phyloP scores from a whole-genome alignment of 2,329 filamentous ascomycete species.

The Botryotinia convoluta region DNA sequence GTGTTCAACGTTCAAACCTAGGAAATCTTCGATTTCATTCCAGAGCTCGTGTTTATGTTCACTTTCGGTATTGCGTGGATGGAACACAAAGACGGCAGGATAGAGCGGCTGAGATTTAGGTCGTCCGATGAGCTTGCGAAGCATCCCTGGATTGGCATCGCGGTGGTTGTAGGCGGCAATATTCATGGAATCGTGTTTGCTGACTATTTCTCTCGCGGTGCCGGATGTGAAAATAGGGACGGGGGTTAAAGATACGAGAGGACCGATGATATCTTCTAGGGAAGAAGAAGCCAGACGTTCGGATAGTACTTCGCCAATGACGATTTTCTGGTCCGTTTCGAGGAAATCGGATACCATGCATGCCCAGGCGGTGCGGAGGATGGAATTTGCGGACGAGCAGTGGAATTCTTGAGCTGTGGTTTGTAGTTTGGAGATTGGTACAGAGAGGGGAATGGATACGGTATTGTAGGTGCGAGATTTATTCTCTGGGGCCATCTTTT shows the following conservation, averaged over 20 bases:
- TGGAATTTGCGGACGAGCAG: constrained; percentile 10
- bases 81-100: constrained; percentile 9
- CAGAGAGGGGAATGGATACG: neutral
- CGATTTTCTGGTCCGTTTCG: constrained; percentile 5
- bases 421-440: neutral
- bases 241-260: neutral
- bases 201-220: constrained; percentile 1
- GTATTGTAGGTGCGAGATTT: constrained; percentile 5
- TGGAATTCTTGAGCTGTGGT: constrained; percentile 3
- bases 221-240: constrained; percentile 1
- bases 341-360: constrained; percentile 7
- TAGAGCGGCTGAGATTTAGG: constrained; percentile 3
- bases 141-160: constrained; percentile 5
- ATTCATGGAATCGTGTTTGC: constrained; percentile 2
- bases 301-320: constrained; percentile 5
- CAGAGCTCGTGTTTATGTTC: neutral
- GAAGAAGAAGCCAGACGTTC: neutral
- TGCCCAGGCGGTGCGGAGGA: constrained; percentile 7
- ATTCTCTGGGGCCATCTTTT: neutral
- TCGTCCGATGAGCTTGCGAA: constrained; percentile 9
- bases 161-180: neutral
- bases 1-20: constrained; percentile 9
- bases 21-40: constrained; percentile 10
- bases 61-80: neutral
- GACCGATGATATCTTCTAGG: neutral